Percentiles rank a stretch among this genome's conserved stretches.
Conservation (phyloP, 371 early-diverging fungal species). For the Mucor circinelloides region DNA sequence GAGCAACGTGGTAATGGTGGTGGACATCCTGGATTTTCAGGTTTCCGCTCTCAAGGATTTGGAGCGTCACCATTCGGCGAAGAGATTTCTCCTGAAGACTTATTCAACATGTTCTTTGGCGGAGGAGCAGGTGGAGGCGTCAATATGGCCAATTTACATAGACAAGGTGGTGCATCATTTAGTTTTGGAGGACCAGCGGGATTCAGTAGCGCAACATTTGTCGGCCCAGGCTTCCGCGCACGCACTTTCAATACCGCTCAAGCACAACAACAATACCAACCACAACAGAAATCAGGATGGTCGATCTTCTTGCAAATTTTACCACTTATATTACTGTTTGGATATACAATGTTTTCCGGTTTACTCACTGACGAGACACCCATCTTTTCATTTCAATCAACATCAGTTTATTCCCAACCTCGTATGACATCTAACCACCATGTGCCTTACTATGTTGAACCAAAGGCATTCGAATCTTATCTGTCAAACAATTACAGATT, state of each 20-base stretch:
- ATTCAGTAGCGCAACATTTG: conserved; percentile 55
- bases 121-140: conserved; percentile 44
- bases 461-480: conserved; percentile 31
- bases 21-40: conserved; percentile 20
- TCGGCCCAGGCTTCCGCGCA: conserved; percentile 50
- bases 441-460: conserved; percentile 52
- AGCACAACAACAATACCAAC: conserved; percentile 15
- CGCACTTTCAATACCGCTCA: conserved; percentile 33
- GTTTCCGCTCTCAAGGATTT: conserved; percentile 17
- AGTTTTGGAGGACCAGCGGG: conserved; percentile 36
- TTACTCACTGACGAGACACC: conserved; percentile 45
- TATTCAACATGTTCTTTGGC: conserved; percentile 97
- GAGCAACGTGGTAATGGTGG: conserved; percentile 42
- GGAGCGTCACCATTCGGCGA: conserved; percentile 58
- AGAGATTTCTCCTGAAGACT: conserved; percentile 92
- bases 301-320: conserved; percentile 44
- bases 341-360: conserved; percentile 44
- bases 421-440: conserved; percentile 38
- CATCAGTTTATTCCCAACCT: conserved; percentile 38
- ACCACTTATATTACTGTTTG: conserved; percentile 45
- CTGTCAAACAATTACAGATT: conserved; percentile 34
- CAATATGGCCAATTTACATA: conserved; percentile 17
- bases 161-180: conserved; percentile 15
- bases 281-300: conserved; percentile 28
- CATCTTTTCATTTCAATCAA: conserved; percentile 39